Conservation (phyloP, 1,284 basidiomycete species). For the Porodaedalea pini region DNA sequence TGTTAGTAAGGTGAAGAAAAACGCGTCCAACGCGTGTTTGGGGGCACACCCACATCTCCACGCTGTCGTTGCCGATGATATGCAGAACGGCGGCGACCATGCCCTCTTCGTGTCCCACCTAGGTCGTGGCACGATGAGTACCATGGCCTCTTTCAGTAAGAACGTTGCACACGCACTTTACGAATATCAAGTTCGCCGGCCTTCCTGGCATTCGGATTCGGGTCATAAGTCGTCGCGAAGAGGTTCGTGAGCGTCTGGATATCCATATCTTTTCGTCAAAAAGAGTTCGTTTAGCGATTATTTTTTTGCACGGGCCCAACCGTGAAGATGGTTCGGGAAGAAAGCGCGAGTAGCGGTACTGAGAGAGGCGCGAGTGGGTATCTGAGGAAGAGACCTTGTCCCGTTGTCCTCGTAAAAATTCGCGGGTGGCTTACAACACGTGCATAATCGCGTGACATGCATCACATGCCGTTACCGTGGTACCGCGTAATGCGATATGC, state of each 20-base stretch:
- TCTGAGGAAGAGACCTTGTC: conserved; percentile 1
- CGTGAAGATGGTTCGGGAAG: neutral
- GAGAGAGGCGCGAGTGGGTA: neutral
- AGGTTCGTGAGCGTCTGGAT: conserved; percentile 71
- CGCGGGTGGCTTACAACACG: neutral
- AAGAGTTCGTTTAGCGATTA: neutral
- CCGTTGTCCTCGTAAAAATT: neutral
- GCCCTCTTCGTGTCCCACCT: conserved; percentile 77
- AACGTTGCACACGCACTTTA: conserved; percentile 49
- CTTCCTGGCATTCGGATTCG: conserved; percentile 83
- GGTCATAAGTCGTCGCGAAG: conserved; percentile 73
- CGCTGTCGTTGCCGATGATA: conserved; percentile 71
- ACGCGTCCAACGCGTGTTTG: conserved; percentile 34
- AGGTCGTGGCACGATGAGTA: conserved; percentile 7
- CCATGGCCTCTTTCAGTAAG: conserved; percentile 7
- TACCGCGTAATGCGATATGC: neutral
- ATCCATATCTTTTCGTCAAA: conserved; percentile 51
- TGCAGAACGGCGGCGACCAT: conserved; percentile 75
- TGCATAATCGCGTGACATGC: neutral
- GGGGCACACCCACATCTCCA: conserved; percentile 63
- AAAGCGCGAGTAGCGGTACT: neutral
- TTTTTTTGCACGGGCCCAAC: neutral
- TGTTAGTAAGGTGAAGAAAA: conserved; percentile 21
- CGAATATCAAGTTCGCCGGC: conserved; percentile 80
- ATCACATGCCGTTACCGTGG: neutral